Conservation (phyloP, 768 basidiomycete genomes). For the Suillus discolor region DNA sequence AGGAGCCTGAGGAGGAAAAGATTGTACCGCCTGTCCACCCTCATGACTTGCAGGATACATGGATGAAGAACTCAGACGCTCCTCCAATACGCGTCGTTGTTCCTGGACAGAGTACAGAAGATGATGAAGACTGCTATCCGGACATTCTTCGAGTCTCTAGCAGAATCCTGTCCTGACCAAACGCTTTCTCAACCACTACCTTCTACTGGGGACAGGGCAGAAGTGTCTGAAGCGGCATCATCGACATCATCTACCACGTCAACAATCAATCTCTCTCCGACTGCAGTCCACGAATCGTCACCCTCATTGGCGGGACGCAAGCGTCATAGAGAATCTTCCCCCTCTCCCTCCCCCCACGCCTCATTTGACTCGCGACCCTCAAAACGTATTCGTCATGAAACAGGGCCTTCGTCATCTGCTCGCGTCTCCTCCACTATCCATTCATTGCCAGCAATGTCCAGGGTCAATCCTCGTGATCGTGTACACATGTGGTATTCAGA, state of each 20-base stretch:
- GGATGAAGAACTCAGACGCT: slow-evolving; percentile 38
- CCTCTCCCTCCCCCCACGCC: slow-evolving; percentile 2
- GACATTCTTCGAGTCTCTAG: slow-evolving; percentile 22
- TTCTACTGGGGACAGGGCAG: neutral
- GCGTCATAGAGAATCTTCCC: slow-evolving; percentile 5
- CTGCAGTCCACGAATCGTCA: neutral
- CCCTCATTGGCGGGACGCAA: slow-evolving; percentile 6
- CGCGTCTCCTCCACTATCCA: slow-evolving; percentile 7
- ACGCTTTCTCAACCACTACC: neutral
- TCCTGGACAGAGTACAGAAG: slow-evolving; percentile 34
- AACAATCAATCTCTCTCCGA: neutral
- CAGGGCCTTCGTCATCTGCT: slow-evolving; percentile 2
- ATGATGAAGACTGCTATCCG: slow-evolving; percentile 25
- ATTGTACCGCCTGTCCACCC: slow-evolving; percentile 34
- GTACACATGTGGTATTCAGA: slow-evolving; percentile 17
- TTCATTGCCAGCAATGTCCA: slow-evolving; percentile 2
- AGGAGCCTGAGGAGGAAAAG: slow-evolving; percentile 35
- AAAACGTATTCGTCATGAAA: slow-evolving; percentile 7
- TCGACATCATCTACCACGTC: neutral
- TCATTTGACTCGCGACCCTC: neutral
- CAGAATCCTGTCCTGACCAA: slow-evolving; percentile 8
- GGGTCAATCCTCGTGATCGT: neutral
- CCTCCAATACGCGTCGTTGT: slow-evolving; percentile 38
- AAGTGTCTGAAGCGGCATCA: neutral
- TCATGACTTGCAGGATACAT: slow-evolving; percentile 36